A percentile compares a stretch with the other conserved stretches of the same genome.
These are phyloP conservation scores for Neocucurbitaria cava DNA, from an alignment of 2,329 filamentous ascomycete species.

Conservation along the genomic window DNA sequence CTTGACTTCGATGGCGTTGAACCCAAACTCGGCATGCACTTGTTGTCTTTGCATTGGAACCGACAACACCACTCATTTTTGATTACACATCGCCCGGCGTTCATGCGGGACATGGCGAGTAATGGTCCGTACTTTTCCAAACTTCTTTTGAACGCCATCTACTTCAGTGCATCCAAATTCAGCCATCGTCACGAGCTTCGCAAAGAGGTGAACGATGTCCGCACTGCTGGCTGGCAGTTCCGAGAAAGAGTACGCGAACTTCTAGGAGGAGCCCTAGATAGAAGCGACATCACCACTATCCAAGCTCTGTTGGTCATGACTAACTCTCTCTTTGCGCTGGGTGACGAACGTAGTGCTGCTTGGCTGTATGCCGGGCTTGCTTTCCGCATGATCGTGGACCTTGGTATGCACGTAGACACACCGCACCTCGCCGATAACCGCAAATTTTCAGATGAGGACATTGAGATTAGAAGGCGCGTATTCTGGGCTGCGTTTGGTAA, in stretches of 20 bases:
- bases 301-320: slow-evolving; percentile 62
- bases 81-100: slow-evolving; percentile 60
- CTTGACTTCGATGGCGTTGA: slow-evolving; percentile 65
- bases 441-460: slow-evolving; percentile 54
- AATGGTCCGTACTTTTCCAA: slow-evolving; percentile 65
- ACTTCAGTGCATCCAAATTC: slow-evolving; percentile 57
- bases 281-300: slow-evolving; percentile 62
- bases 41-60: slow-evolving; percentile 62
- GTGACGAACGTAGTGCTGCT: slow-evolving; percentile 60
- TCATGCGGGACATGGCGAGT: slow-evolving; percentile 55
- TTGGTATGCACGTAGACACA: slow-evolving; percentile 60
- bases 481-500: slow-evolving; percentile 56
- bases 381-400: slow-evolving; percentile 63
- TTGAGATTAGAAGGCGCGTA: slow-evolving; percentile 54
- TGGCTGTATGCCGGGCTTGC: slow-evolving; percentile 67
- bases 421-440: slow-evolving; percentile 37
- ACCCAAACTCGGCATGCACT: slow-evolving; percentile 59
- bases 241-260: slow-evolving; percentile 56
- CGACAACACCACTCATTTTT: slow-evolving; percentile 59
- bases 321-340: slow-evolving; percentile 58
- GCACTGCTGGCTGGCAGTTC: slow-evolving; percentile 59
- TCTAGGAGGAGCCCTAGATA: slow-evolving; percentile 55
- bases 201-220: slow-evolving; percentile 54
- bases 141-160: slow-evolving; percentile 63
- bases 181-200: slow-evolving; percentile 56